phyloP scores from a whole-genome alignment of 2,329 filamentous ascomycete genomes.

The Fusarium acutatum region DNA sequence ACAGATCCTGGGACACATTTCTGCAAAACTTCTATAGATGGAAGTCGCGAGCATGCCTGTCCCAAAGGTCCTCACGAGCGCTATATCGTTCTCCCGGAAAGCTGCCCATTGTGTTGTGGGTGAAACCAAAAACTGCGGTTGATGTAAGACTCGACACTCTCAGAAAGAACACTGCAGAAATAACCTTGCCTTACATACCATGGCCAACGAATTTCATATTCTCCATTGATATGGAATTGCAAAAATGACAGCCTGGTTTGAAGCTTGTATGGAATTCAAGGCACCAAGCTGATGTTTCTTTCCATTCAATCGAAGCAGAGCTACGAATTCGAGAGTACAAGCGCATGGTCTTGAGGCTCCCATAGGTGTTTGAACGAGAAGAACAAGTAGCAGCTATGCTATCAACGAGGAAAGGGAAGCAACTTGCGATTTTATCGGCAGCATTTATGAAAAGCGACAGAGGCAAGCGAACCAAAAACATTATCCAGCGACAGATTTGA shows the following conservation, averaged over 20 bases:
- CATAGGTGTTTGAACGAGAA: neutral
- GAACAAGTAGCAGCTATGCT: neutral
- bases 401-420: neutral
- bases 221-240: neutral
- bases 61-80: conserved; percentile 74
- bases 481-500: neutral
- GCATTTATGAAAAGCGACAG: neutral
- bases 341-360: neutral
- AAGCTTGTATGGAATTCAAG: neutral
- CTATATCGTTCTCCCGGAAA: conserved; percentile 74
- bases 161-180: neutral
- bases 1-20: conserved; percentile 75
- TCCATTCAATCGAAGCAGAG: neutral
- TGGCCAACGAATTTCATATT: neutral
- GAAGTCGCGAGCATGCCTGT: conserved; percentile 67
- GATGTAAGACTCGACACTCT: neutral
- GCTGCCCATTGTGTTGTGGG: conserved; percentile 58
- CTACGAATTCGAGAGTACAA: neutral
- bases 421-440: neutral
- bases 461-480: neutral
- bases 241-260: neutral
- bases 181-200: neutral
- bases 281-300: neutral
- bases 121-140: conserved; percentile 36
- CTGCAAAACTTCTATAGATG: conserved; percentile 74